Conservation (phyloP, 306 rosid genomes). For the Echinosophora koreensis region DNA sequence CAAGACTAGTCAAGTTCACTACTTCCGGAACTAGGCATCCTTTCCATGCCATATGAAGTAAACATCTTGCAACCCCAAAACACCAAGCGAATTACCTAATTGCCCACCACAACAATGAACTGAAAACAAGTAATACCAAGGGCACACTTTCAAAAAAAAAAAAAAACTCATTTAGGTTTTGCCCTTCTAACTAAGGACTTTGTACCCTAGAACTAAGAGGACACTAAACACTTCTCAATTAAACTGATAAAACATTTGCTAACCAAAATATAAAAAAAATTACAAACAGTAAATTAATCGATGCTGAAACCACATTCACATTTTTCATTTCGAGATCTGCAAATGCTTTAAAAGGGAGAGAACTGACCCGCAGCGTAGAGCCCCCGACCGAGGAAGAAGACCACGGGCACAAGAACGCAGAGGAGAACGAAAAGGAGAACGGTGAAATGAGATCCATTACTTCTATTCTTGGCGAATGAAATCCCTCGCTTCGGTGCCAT, state of each 20-base stretch:
- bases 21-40: not conserved
- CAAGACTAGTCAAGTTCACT: not conserved
- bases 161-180: not conserved
- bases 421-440: slow-evolving; percentile 58
- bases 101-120: slow-evolving; percentile 6
- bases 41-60: not conserved
- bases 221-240: not conserved
- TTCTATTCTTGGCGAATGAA: slow-evolving; percentile 53
- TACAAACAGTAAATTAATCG: slow-evolving; percentile 22
- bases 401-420: slow-evolving; percentile 61
- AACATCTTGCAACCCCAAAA: slow-evolving; percentile 10
- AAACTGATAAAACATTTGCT: not conserved
- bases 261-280: not conserved
- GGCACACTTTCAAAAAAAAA: not conserved
- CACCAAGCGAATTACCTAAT: not conserved
- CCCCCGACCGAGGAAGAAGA: slow-evolving; percentile 77
- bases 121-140: slow-evolving; percentile 13
- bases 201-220: not conserved
- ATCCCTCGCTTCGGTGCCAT: slow-evolving; percentile 75
- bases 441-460: slow-evolving; percentile 63
- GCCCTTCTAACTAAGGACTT: not conserved
- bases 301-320: not conserved
- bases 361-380: slow-evolving; percentile 63
- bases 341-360: slow-evolving; percentile 8
- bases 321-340: slow-evolving; percentile 27